A percentile compares a stretch with the other conserved stretches of the same genome.
phyloP scores from a whole-genome alignment of 768 basidiomycete genomes.

The Boletus sp. region DNA sequence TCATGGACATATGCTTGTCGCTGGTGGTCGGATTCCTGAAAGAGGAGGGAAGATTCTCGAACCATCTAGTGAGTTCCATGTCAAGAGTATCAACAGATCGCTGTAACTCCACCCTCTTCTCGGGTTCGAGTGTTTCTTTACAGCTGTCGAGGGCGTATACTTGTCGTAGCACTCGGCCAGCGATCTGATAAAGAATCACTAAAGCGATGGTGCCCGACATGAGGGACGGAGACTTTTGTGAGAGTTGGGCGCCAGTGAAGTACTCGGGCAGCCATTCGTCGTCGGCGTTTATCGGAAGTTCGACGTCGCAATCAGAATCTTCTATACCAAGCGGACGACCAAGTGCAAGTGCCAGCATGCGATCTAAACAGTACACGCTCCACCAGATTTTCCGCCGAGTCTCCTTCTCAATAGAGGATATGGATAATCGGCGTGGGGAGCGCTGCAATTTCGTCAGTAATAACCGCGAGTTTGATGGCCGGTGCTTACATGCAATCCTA shows the following conservation, averaged over 20 bases:
- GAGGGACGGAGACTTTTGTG: slow-evolving; percentile 57
- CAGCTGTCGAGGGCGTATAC: slow-evolving; percentile 81
- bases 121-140: slow-evolving; percentile 69
- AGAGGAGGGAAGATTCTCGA: slow-evolving; percentile 67
- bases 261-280: slow-evolving; percentile 75
- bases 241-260: slow-evolving; percentile 60
- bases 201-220: slow-evolving; percentile 83
- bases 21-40: slow-evolving; percentile 76
- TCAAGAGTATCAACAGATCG: slow-evolving; percentile 77
- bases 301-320: slow-evolving; percentile 88
- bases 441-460: slow-evolving; percentile 49
- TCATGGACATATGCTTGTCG: slow-evolving; percentile 82
- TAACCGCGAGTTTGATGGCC: background rate
- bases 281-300: slow-evolving; percentile 79
- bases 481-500: slow-evolving; percentile 81
- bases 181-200: slow-evolving; percentile 79
- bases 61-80: slow-evolving; percentile 76
- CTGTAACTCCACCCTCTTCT: slow-evolving; percentile 75
- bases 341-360: slow-evolving; percentile 88
- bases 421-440: slow-evolving; percentile 70
- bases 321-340: slow-evolving; percentile 88
- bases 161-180: slow-evolving; percentile 75
- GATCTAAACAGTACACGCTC: slow-evolving; percentile 87
- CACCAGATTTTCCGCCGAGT: slow-evolving; percentile 92
- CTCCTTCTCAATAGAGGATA: slow-evolving; percentile 81